A percentile compares a stretch with the other conserved stretches of the same genome.
Evolutionary conservation across 176 grass and related monocot species (phyloP).

Genomic region (Alopecurus myosuroides): DNA sequence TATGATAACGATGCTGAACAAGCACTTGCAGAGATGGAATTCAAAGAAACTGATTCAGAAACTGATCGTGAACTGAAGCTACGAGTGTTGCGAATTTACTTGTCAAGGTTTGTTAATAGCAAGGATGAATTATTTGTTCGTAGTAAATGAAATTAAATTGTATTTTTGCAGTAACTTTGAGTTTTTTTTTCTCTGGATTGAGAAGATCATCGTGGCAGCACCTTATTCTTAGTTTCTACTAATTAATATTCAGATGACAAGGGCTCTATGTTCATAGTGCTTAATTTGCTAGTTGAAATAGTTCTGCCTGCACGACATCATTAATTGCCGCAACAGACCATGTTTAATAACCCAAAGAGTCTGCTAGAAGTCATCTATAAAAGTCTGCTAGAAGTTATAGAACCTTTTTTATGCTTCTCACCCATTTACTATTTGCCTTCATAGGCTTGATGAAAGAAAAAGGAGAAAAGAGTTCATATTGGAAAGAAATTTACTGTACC

Average conservation of each 20-base stretch:
- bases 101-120: slow-evolving; percentile 62
- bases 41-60: slow-evolving; percentile 90
- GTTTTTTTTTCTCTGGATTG: not conserved
- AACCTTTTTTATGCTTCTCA: not conserved
- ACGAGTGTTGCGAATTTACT: slow-evolving; percentile 76
- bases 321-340: not conserved
- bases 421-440: not conserved
- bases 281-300: not conserved
- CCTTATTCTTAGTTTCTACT: not conserved
- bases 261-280: not conserved
- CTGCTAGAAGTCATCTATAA: not conserved
- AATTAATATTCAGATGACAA: not conserved
- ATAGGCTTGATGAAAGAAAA: slow-evolving; percentile 98
- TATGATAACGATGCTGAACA: slow-evolving; percentile 98
- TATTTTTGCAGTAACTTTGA: not conserved
- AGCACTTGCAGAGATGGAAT: slow-evolving; percentile 95
- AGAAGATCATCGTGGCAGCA: not conserved
- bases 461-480: slow-evolving; percentile 97
- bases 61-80: slow-evolving; percentile 89
- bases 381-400: not conserved
- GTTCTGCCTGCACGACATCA: not conserved
- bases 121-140: not conserved
- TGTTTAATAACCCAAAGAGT: slow-evolving; percentile 1
- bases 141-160: not conserved
- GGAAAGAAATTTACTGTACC: slow-evolving; percentile 92